Percentiles rank a stretch among this genome's conserved stretches.
These are phyloP conservation scores for Arabis alpina DNA, from an alignment of 345 rosid species.

Conservation along the genomic window DNA sequence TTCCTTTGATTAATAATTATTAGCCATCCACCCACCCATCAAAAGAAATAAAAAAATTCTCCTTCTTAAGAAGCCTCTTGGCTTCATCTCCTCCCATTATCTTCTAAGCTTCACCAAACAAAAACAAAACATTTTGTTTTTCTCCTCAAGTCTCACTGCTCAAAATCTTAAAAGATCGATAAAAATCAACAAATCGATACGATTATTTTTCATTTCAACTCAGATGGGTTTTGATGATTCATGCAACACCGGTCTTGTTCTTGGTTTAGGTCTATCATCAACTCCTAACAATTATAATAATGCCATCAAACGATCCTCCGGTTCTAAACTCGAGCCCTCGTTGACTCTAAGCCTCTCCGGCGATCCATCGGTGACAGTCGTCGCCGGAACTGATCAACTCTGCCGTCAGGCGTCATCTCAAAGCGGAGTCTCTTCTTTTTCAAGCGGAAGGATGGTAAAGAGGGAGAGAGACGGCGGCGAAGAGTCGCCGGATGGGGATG, in stretches of 20 bases:
- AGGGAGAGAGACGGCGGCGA: constrained; percentile 76
- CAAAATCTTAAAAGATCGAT: background rate
- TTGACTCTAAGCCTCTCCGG: constrained; percentile 58
- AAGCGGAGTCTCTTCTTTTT: constrained; percentile 59
- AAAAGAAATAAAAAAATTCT: constrained; percentile 34
- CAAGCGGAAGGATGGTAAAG: constrained; percentile 53
- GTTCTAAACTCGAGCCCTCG: constrained; percentile 51
- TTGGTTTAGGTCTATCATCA: constrained; percentile 61
- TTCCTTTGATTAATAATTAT: constrained; percentile 69
- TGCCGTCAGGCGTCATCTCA: constrained; percentile 67
- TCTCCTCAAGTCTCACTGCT: constrained; percentile 12
- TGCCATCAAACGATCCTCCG: constrained; percentile 31
- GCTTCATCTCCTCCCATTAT: constrained; percentile 43
- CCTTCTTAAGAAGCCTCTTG: constrained; percentile 53
- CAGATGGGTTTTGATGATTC: constrained; percentile 64
- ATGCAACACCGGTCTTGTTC: constrained; percentile 64
- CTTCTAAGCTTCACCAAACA: constrained; percentile 36
- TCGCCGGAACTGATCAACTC: constrained; percentile 36
- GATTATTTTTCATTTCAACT: background rate
- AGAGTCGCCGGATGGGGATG: constrained; percentile 49
- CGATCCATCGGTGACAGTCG: constrained; percentile 35
- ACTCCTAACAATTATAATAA: constrained; percentile 32
- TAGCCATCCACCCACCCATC: constrained; percentile 65
- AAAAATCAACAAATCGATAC: background rate
- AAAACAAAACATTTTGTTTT: background rate